A percentile compares a stretch with the other conserved stretches of the same genome.
phyloP scores from a whole-genome alignment of 2,329 filamentous ascomycete genomes.

The Polychaeton citri region DNA sequence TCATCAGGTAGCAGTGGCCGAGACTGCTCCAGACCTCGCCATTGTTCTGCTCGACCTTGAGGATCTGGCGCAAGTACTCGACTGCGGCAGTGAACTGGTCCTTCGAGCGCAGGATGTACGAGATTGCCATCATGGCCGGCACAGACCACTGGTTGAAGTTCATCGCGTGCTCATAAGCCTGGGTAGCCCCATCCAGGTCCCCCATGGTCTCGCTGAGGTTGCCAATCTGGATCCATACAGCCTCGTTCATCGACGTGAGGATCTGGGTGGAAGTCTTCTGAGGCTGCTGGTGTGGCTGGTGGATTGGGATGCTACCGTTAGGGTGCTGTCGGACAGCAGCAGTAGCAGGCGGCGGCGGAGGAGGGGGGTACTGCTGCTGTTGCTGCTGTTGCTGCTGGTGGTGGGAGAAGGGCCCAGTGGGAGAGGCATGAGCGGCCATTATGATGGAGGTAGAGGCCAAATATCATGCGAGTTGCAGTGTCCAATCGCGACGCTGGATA shows the following conservation, averaged over 20 bases:
- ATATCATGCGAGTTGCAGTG: too few species aligned
- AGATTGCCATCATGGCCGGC: constrained; percentile 86
- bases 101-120: constrained; percentile 76
- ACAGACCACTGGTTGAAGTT: constrained; percentile 80
- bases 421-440: constrained; percentile 51
- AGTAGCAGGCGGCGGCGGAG: too few species aligned
- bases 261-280: constrained; percentile 57
- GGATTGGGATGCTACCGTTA: constrained; percentile 30
- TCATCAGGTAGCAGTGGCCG: constrained; percentile 98
- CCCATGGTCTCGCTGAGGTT: constrained; percentile 77
- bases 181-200: constrained; percentile 76
- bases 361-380: constrained; percentile 50
- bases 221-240: constrained; percentile 83
- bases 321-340: constrained; percentile 47
- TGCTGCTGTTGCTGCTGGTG: constrained; percentile 22
- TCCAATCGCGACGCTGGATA: too few species aligned
- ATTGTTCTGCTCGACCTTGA: constrained; percentile 78
- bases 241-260: constrained; percentile 68
- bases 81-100: constrained; percentile 91
- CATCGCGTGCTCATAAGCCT: constrained; percentile 81
- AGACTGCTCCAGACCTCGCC: constrained; percentile 95
- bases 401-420: constrained; percentile 57
- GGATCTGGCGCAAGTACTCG: constrained; percentile 79
- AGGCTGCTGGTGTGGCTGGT: constrained; percentile 35
- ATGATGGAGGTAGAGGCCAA: too few species aligned